Base-by-base conservation (phyloP, 495 filamentous ascomycete species). In the Penicillium soppii region DNA sequence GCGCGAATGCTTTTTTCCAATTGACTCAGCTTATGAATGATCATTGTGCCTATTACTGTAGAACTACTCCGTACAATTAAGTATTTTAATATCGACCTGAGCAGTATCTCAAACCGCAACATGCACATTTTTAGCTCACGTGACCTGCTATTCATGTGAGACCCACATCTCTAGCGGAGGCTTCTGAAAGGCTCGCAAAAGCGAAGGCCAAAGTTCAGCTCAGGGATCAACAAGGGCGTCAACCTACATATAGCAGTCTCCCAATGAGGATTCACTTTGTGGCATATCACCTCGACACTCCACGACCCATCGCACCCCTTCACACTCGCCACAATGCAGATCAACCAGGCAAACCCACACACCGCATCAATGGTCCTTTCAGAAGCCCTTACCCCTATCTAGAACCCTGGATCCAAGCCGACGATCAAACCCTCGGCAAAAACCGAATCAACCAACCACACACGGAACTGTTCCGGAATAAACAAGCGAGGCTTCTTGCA, bases 1-100 rank as follows among this genome's bases (percentile, higher is more conserved):
- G 47, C 50, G 27, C 30, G 1, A 47, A 52, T 45, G 57, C 53
- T 52, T 44, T 42, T 44, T 35, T n/a, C 19, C 45, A 57, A 53
- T 53, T 45, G 23, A 60, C 41, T 27, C 33, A 44, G 27, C 53
- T 53, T 33, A 35, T 32, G 19, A 56, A 38, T 38, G 22, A 45
- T 15, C 10, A 13, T 19, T 13, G 5, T n/a, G 7, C 23, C 35
- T 37, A 15, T 39, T 16, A 4, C 29, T 29, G 2, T 26, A 38
- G 12, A 40, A 32, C n/a, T n/a, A n/a, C n/a, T n/a, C n/a, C n/a
- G n/a, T n/a, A n/a, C n/a, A n/a, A n/a, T n/a, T n/a, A n/a, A n/a
- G n/a, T n/a, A n/a, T n/a, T n/a, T n/a, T n/a, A n/a, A n/a, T n/a
- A n/a, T n/a, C n/a, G n/a, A n/a, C n/a, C n/a, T n/a, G n/a, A n/a